Evolutionary conservation across 768 basidiomycete species (phyloP).

Genomic region (Termitomyces sp.): DNA sequence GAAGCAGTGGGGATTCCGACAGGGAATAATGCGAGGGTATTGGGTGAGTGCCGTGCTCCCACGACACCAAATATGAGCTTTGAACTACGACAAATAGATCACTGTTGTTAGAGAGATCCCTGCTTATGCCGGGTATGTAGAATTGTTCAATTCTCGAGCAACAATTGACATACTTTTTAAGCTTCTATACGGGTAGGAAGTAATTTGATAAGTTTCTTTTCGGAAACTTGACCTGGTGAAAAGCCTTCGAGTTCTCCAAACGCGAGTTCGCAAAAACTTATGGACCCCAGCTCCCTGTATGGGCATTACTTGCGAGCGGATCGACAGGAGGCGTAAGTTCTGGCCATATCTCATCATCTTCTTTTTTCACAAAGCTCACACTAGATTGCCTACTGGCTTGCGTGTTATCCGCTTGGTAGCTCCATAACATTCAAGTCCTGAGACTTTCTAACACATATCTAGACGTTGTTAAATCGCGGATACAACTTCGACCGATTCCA

Average conservation of each 20-base stretch:
- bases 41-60: slow-evolving; percentile 55
- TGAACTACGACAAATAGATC: slow-evolving; percentile 40
- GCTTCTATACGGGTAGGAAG: slow-evolving; percentile 32
- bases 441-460: background rate
- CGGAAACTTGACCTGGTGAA: slow-evolving; percentile 44
- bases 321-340: slow-evolving; percentile 72
- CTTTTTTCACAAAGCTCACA: background rate
- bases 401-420: slow-evolving; percentile 82
- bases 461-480: slow-evolving; percentile 90
- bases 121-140: slow-evolving; percentile 81
- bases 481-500: slow-evolving; percentile 74
- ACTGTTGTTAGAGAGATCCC: slow-evolving; percentile 93
- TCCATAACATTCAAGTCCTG: background rate
- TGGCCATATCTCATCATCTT: background rate
- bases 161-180: slow-evolving; percentile 17
- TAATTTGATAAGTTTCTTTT: background rate
- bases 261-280: slow-evolving; percentile 62
- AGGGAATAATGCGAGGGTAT: slow-evolving; percentile 94
- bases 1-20: slow-evolving; percentile 75
- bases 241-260: slow-evolving; percentile 88
- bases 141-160: background rate
- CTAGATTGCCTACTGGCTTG: slow-evolving; percentile 90
- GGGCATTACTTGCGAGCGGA: slow-evolving; percentile 80
- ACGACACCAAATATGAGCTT: background rate
- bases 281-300: slow-evolving; percentile 69